Conservation (phyloP, 2,329 filamentous ascomycete species). For the Myotisia sp. region DNA sequence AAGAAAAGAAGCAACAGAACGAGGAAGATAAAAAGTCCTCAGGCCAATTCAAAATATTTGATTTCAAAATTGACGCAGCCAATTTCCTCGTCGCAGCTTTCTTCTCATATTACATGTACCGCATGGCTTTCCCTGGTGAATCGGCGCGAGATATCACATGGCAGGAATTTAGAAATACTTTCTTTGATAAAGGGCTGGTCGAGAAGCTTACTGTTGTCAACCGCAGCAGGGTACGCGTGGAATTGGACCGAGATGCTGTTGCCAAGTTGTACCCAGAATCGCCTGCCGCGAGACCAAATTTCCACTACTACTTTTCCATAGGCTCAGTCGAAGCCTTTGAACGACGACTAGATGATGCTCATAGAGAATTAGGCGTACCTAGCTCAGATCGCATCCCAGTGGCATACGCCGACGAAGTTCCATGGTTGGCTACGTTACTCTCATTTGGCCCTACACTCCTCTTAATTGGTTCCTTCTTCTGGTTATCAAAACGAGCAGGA, state of each 20-base stretch:
- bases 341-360: slow-evolving; percentile 70
- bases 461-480: slow-evolving; percentile 70
- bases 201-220: slow-evolving; percentile 79
- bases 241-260: slow-evolving; percentile 62
- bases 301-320: slow-evolving; percentile 88
- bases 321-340: slow-evolving; percentile 91
- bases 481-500: slow-evolving; percentile 60
- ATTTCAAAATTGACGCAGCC: slow-evolving; percentile 40
- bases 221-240: slow-evolving; percentile 62
- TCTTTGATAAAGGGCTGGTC: slow-evolving; percentile 89
- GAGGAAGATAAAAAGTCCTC: slow-evolving; percentile 17
- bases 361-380: slow-evolving; percentile 75
- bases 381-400: slow-evolving; percentile 82
- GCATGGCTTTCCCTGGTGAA: slow-evolving; percentile 52
- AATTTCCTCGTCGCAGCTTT: slow-evolving; percentile 45
- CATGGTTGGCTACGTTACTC: slow-evolving; percentile 56
- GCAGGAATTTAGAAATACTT: slow-evolving; percentile 89
- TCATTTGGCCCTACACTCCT: slow-evolving; percentile 78
- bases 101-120: slow-evolving; percentile 48
- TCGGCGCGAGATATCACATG: slow-evolving; percentile 75
- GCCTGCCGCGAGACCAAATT: slow-evolving; percentile 50
- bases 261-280: slow-evolving; percentile 62
- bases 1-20: slow-evolving; percentile 17
- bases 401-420: slow-evolving; percentile 65
- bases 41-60: slow-evolving; percentile 25